These are phyloP conservation scores for Rhizophagus sp. DNA, from an alignment of 192 early-diverging fungal genomes.

Conservation along the genomic window DNA sequence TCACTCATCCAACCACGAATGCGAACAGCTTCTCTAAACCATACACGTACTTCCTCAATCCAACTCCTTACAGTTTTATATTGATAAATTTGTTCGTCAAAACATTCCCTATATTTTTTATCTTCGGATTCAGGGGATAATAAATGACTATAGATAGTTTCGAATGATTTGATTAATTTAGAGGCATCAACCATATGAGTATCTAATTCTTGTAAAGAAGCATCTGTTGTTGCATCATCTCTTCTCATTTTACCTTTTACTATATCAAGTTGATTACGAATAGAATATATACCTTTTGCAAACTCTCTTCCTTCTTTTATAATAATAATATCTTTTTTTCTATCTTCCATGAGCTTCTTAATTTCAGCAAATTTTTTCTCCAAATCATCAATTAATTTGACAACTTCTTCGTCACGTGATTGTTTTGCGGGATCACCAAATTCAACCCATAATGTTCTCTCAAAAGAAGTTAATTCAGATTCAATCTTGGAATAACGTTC, in stretches of 20 bases:
- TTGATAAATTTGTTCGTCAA: neutral
- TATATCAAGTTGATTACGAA: constrained; percentile 21
- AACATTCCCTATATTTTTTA: neutral
- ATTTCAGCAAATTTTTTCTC: constrained; percentile 11
- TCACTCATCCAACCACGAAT: constrained; percentile 43
- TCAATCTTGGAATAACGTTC: constrained; percentile 25
- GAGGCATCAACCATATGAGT: constrained; percentile 12
- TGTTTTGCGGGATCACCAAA: constrained; percentile 22
- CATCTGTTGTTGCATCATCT: constrained; percentile 17
- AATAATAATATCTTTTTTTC: neutral
- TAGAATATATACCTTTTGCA: constrained; percentile 6
- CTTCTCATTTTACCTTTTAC: constrained; percentile 27
- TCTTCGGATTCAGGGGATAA: neutral
- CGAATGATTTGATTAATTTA: neutral
- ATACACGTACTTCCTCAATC: constrained; percentile 38
- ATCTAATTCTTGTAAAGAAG: constrained; percentile 30
- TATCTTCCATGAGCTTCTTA: constrained; percentile 17
- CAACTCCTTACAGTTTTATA: neutral
- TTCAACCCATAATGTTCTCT: constrained; percentile 24
- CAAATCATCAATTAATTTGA: neutral
- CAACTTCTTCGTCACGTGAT: neutral
- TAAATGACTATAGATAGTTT: neutral
- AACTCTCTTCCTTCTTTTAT: constrained; percentile 27
- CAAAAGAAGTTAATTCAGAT: constrained; percentile 25
- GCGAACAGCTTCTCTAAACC: constrained; percentile 49